Evolutionary conservation across 768 basidiomycete species (phyloP), one percentile per base, ranked within the genome.

Genomic region (Roridomyces roridus): DNA sequence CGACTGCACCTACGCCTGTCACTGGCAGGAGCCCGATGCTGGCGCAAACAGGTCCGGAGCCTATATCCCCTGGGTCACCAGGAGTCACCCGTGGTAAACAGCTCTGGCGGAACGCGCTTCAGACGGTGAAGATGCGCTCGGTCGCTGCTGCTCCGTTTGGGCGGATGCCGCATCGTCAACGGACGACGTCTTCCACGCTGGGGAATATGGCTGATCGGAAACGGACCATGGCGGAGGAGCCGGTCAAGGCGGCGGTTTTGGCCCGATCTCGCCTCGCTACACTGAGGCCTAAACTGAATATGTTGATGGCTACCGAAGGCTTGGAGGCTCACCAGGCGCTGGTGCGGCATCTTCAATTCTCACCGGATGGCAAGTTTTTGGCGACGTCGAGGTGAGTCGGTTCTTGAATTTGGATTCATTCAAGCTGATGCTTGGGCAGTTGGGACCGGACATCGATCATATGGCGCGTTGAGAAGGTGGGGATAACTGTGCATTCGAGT

Each of bases 311-410:
- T 9, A 85, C 83, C 0, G 82, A 89, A 64, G 86, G 85, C 58
- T 68, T 89, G 20, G 80, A 80, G 10, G 84, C 85, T 6, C 90
- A 91, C 68, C 73, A 77, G 48, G 88, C 86, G 7, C 79, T 90
- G 25, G 89, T 92, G 17, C 70, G 85, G 49, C 86, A 90, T 69
- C 68, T 92, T 65, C 85, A 90, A 68, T 92, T 91, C 72, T 89
- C 87, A 1, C 89, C 88, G 1, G 83, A 90, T 68, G 90, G 90
- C 18, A 85, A 80, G 66, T 89, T 82, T 65, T 67, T 92, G 62
- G 90, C 88, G 4, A 91, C 89, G 5, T 88, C 87, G 25, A 87
- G 87, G 82, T 86, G 63, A 45, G 72, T 1, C 29, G 17, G 18
- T 21, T 5, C 39, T 43, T 54, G 31, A 15, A 34, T 40, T 20